Conservation (phyloP, 257 asterid species). For the Datura wrightii region DNA sequence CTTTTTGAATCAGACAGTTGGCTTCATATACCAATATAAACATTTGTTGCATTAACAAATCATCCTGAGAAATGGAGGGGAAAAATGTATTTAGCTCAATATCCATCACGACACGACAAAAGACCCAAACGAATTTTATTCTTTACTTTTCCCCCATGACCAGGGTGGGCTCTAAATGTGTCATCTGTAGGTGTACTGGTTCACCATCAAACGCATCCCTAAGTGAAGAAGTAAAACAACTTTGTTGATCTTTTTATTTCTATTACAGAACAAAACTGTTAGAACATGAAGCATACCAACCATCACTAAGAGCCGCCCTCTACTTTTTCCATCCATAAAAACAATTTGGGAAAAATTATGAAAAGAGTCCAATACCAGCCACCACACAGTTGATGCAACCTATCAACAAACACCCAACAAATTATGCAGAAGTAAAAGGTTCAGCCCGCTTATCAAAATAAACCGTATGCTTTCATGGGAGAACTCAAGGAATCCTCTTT, state of each 20-base stretch:
- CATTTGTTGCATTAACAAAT: neutral
- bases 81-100: neutral
- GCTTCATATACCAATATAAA: neutral
- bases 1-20: neutral
- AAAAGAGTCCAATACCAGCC: neutral
- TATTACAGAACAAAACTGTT: neutral
- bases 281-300: constrained; percentile 8
- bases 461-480: neutral
- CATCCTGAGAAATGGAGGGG: constrained; percentile 16
- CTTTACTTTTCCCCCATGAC: neutral
- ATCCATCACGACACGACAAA: neutral
- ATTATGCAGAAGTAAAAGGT: neutral
- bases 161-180: neutral
- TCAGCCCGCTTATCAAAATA: constrained; percentile 3
- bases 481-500: neutral
- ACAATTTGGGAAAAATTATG: neutral
- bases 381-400: constrained; percentile 8
- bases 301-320: constrained; percentile 17
- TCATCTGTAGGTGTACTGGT: neutral
- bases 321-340: neutral
- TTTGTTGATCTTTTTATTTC: neutral
- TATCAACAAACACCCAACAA: neutral
- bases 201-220: neutral
- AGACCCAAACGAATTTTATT: neutral
- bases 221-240: neutral